Evolutionary conservation across 2,329 filamentous ascomycete species (phyloP).

Genomic region (Ceratocystis albifundus): DNA sequence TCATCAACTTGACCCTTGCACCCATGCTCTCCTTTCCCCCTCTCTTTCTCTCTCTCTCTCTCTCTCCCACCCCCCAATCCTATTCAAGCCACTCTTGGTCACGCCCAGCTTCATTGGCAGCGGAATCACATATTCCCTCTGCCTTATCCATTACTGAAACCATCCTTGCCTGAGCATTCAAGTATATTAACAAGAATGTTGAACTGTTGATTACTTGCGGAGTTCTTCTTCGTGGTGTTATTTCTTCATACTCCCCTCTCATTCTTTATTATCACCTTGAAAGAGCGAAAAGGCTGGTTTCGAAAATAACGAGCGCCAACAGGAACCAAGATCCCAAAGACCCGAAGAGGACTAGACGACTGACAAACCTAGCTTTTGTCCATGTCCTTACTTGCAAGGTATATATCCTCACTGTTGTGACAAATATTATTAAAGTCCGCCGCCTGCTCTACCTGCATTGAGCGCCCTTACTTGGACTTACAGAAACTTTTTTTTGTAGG

Average conservation of each 20-base stretch:
- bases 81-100: not conserved
- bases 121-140: constrained; percentile 2
- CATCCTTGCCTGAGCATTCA: not conserved
- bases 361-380: not conserved
- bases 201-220: too few species aligned
- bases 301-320: not conserved
- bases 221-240: not conserved
- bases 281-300: not conserved
- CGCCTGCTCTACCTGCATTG: not conserved
- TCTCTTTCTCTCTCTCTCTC: too few species aligned
- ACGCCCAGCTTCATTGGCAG: constrained; percentile 6
- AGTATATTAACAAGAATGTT: not conserved
- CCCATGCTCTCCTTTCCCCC: not conserved
- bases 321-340: not conserved
- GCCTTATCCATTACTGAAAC: not conserved
- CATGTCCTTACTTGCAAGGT: constrained; percentile 9
- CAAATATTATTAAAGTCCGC: not conserved
- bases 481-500: not conserved
- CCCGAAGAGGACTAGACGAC: not conserved
- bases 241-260: not conserved
- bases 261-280: not conserved
- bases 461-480: not conserved
- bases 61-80: too few species aligned
- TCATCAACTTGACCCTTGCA: not conserved
- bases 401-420: constrained; percentile 1